Base-by-base conservation (phyloP, 2,329 filamentous ascomycete genomes). In the Emericellopsis cladophorae region DNA sequence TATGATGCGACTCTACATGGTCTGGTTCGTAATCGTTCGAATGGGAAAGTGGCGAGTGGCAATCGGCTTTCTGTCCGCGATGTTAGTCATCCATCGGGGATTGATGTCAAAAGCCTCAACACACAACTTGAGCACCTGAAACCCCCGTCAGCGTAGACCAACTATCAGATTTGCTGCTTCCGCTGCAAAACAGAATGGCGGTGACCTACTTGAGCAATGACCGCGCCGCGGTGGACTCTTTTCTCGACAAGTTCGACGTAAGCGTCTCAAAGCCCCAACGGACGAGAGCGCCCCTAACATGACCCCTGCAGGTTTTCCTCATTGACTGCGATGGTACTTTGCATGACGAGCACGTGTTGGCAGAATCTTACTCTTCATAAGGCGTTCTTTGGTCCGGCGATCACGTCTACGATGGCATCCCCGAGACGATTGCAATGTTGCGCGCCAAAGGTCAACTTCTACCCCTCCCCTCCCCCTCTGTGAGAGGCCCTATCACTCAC, bases 341-440 rank as follows among this genome's bases (percentile, higher is more conserved):
- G 26, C 26, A 9, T 69, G 35, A 22, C 33, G 16, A n/a, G 26
- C 6, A 9, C 23, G 22, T 4, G 18, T 31, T n/a, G 21, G 15
- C 21, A 40, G 18, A 33, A 37, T 6, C 32, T 29, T 16, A 40
- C 49, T 56, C 42, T 21, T 39, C 14, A 23, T 16, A 38, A 94
- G 89, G 90, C 56, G 92, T 98, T 31, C 70, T 98, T 45, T 98
- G 92, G 92, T 95, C 89, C 14, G 92, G 92, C 39, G 87, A 95
- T 56, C 81, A 90, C 57, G 68, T 94, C 10, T 95, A 92, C 51
- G 81, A 86, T 12, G 84, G 83, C 40, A 81, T 88, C 5, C 81
- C 85, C 5, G 87, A 95, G 62, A 94, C 88, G 0, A 66, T 98
- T 31, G 76, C 87, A 45, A 71, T 94, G 62, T 67, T 98, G 46